Base-by-base conservation (phyloP, 768 basidiomycete species). In the Serendipita sp. region DNA sequence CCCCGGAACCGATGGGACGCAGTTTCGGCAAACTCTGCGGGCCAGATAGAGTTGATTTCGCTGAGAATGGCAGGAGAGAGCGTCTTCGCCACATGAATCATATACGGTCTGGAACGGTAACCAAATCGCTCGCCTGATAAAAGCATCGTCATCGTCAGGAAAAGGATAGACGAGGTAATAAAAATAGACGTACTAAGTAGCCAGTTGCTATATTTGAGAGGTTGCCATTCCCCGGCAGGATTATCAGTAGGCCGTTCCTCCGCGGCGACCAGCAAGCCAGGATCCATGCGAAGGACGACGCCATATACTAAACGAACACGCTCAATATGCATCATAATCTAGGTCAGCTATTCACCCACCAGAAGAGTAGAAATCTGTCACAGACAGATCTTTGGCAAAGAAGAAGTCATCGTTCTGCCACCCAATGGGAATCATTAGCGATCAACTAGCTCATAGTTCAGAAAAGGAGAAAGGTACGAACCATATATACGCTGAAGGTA, bases 391-490 rank as follows among this genome's bases (percentile, higher is more conserved):
- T 46, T 68, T 65, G 32, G 69, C 23, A 66, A 78, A 67, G 68
- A 75, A 79, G 63, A 76, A 75, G 68, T 79, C 78, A 68, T 79
- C 77, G 66, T 79, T 79, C 70, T 75, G 65, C 38, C 8, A 16
- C 15, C 38, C 38, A 36, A 44, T 51, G 4, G 63, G 16, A 34
- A 44, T 13, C 13, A 5, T 52, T 2, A 65, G 45, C 34, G 47
- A 5, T 16, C 32, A 36, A 56, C 13, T 3, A 45, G 3, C 15
- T n/a, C 28, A n/a, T 30, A 23, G 5, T 65, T 11, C 18, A 28
- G 15, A 34, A 32, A 47, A 32, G 44, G 62, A 5, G 13, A 30
- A 13, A 3, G 16, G 30, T 15, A 65, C 65, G 23, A 3, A 58
- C 65, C n/a, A 65, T 34, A 44, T 65, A 67, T 46, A 67, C 54